phyloP scores from a whole-genome alignment of 108 stramenopile species.

The Cyclotella cryptica region DNA sequence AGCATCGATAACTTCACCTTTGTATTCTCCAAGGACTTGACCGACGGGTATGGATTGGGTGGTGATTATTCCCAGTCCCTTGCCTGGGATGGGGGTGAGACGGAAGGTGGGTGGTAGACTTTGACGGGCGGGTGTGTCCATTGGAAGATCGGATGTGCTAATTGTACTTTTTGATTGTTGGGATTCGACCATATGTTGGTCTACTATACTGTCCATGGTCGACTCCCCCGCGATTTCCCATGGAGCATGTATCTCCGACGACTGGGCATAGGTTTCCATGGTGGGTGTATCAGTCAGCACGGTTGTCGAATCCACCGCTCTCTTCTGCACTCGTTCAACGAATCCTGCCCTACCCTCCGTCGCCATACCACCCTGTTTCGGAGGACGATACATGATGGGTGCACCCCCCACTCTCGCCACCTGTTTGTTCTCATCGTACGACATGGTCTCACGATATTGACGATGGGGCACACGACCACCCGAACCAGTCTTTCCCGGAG shows the following conservation, averaged over 20 bases:
- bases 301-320: no score
- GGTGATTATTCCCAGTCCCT: slow-evolving; percentile 46
- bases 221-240: no score
- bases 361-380: background rate
- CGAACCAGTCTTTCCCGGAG: background rate
- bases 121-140: slow-evolving; percentile 51
- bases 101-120: slow-evolving; percentile 45
- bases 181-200: background rate
- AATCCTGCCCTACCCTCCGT: background rate
- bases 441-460: background rate
- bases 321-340: no score
- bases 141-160: slow-evolving; percentile 8
- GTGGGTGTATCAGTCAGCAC: no score
- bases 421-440: background rate
- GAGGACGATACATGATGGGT: background rate
- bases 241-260: no score
- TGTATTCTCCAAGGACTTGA: slow-evolving; percentile 56
- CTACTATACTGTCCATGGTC: no score
- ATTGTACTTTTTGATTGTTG: background rate
- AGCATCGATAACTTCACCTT: slow-evolving; percentile 50
- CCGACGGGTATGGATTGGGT: slow-evolving; percentile 23
- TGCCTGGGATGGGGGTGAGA: slow-evolving; percentile 36
- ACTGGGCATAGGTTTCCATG: no score
- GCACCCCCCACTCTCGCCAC: background rate
- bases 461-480: background rate